phyloP scores from a whole-genome alignment of 2,329 filamentous ascomycete genomes.

The Chalaropsis ovoidea region DNA sequence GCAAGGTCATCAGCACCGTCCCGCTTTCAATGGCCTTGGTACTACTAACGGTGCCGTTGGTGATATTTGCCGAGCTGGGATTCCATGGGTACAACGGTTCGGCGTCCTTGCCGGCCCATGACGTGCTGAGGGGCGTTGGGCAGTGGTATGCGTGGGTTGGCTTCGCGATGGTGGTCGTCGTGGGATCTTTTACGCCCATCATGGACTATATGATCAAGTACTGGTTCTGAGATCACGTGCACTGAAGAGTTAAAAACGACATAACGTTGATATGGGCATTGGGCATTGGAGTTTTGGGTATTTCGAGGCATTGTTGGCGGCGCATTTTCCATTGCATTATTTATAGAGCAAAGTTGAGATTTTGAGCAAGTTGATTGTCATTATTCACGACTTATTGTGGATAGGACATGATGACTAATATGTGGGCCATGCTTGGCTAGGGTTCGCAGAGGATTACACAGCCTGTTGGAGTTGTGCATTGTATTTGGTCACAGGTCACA shows the following conservation, averaged over 20 bases:
- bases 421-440: neutral
- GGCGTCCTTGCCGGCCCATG: conserved; percentile 17
- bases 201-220: conserved; percentile 25
- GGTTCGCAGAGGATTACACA: no score
- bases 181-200: conserved; percentile 22
- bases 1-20: conserved; percentile 17
- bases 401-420: conserved; percentile 1
- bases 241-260: neutral
- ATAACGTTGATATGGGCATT: neutral
- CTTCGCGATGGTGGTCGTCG: conserved; percentile 22
- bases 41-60: conserved; percentile 22
- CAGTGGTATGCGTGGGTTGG: conserved; percentile 25
- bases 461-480: neutral
- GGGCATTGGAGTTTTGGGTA: neutral
- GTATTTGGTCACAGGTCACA: no score
- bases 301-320: neutral
- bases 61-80: conserved; percentile 23
- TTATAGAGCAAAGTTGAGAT: neutral
- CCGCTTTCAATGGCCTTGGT: conserved; percentile 22
- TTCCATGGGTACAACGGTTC: conserved; percentile 23
- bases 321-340: neutral
- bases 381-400: no score
- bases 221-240: conserved; percentile 19
- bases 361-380: neutral
- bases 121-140: conserved; percentile 13